phyloP scores from a whole-genome alignment of 495 filamentous ascomycete species.

The Penicillium coprophilum region DNA sequence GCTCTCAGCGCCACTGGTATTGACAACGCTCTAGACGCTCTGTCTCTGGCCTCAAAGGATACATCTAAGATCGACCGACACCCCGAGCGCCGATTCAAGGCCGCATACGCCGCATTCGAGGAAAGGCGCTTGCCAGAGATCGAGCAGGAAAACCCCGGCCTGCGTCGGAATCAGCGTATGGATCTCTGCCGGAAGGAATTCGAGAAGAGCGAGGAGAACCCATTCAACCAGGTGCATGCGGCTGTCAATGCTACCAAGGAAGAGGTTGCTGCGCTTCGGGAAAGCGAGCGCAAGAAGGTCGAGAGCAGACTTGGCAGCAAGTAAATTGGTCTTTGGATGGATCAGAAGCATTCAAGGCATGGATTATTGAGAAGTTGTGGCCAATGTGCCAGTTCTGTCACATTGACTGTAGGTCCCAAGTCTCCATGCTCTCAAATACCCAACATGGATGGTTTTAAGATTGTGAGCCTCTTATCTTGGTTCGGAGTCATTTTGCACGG shows the following conservation, averaged over 20 bases:
- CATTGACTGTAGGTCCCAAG: not conserved
- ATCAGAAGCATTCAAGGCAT: not conserved
- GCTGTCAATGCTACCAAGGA: slow-evolving; percentile 74
- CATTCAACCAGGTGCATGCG: slow-evolving; percentile 79
- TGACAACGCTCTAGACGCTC: slow-evolving; percentile 85
- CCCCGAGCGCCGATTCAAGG: slow-evolving; percentile 80
- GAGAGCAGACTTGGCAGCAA: slow-evolving; percentile 62
- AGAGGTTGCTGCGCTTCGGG: slow-evolving; percentile 65
- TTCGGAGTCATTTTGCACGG: not conserved
- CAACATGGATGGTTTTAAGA: not conserved
- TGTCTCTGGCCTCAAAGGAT: slow-evolving; percentile 59
- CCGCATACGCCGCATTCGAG: slow-evolving; percentile 85
- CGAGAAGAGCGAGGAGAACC: slow-evolving; percentile 87
- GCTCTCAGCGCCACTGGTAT: slow-evolving; percentile 80
- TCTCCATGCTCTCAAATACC: slow-evolving; percentile 2
- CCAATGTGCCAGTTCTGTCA: not conserved
- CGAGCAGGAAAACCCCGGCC: slow-evolving; percentile 72
- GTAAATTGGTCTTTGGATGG: slow-evolving; percentile 17
- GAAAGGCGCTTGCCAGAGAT: slow-evolving; percentile 82
- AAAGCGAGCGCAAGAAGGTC: slow-evolving; percentile 69
- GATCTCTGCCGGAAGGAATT: slow-evolving; percentile 85
- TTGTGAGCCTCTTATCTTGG: not conserved
- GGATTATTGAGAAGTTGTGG: not conserved
- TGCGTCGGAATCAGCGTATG: slow-evolving; percentile 76
- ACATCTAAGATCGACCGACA: slow-evolving; percentile 75